Conservation (phyloP, 495 filamentous ascomycete genomes). For the Aspergillus hancockii region DNA sequence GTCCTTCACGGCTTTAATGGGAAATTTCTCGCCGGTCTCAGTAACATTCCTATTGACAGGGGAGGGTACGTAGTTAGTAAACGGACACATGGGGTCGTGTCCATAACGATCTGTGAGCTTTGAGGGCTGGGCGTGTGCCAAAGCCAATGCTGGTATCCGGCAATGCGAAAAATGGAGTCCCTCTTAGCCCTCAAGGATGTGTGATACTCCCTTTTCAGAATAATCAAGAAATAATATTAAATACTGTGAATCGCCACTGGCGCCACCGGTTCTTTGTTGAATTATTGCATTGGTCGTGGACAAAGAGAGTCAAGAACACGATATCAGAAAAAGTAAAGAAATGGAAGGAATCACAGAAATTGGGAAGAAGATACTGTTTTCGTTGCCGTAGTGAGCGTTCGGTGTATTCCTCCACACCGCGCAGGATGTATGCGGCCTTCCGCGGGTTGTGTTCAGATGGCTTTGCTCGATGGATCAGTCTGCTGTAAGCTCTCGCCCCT, state of each 20-base stretch:
- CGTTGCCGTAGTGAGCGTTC: slow-evolving; percentile 6
- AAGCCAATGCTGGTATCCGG: slow-evolving; percentile 1
- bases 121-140: not conserved
- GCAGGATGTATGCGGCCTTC: slow-evolving; percentile 15
- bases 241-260: not conserved
- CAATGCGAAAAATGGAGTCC: not conserved
- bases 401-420: slow-evolving; percentile 14
- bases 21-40: slow-evolving; percentile 7
- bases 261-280: slow-evolving; percentile 3
- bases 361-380: slow-evolving; percentile 7
- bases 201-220: not conserved
- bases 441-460: slow-evolving; percentile 15
- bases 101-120: not conserved
- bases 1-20: not conserved
- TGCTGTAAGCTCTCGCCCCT: slow-evolving; percentile 6
- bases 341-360: slow-evolving; percentile 11
- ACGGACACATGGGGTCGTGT: not conserved
- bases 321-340: slow-evolving; percentile 12
- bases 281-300: not conserved
- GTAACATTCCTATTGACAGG: slow-evolving; percentile 19
- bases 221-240: slow-evolving; percentile 1
- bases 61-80: too few relatives aligned
- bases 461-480: not conserved
- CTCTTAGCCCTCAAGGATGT: not conserved
- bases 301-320: not conserved